Evolutionary conservation across 2,329 filamentous ascomycete genomes (phyloP), one percentile per base, ranked within the genome.

Genomic region (Stagonosporopsis vannaccii): DNA sequence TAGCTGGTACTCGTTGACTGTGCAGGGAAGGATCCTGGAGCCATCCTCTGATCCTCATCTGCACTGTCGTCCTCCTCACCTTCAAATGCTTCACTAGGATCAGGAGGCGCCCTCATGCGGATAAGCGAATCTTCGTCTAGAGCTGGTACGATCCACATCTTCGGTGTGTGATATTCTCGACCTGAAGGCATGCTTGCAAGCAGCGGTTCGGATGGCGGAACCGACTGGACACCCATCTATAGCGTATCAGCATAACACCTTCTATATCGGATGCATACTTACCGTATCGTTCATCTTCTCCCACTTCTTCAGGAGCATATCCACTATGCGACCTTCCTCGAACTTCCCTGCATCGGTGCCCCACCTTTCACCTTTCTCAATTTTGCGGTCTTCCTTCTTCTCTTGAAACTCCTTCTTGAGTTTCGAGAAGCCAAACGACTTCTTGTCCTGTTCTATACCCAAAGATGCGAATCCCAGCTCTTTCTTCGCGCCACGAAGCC

Each of bases 231-330:
- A 58, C 93, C 91, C 67, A 97, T 88, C 87, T 94, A 20, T 23
- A 36, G 45, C 58, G 40, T 61, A 30, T 51, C 17, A 45, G 53
- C 20, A 20, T 20, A 9, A 19, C 13, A 4, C 11, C 17, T 25
- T 35, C 12, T 33, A 12, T 12, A 17, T n/a, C 26, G 20, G 15
- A 17, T 17, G 12, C 26, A 11, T 51, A 2, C 86, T 79, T 78
- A 96, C 91, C 17, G 91, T 96, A 75, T 97, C 92, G 71, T 99
- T 99, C 77, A 92, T 87, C 78, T 92, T 95, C 59, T 86, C 87
- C 94, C 95, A 97, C 74, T 97, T 97, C 33, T 82, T 84, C 66
- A 96, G 86, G 30, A 99, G 79, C 87, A 95, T 91, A 67, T 95
- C 90, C 47, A 97, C 82, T 2, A 98, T 89, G 51, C 92, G 84